These are phyloP conservation scores for Calonectria henricotiae DNA, from an alignment of 2,329 filamentous ascomycete genomes.

Conservation along the genomic window DNA sequence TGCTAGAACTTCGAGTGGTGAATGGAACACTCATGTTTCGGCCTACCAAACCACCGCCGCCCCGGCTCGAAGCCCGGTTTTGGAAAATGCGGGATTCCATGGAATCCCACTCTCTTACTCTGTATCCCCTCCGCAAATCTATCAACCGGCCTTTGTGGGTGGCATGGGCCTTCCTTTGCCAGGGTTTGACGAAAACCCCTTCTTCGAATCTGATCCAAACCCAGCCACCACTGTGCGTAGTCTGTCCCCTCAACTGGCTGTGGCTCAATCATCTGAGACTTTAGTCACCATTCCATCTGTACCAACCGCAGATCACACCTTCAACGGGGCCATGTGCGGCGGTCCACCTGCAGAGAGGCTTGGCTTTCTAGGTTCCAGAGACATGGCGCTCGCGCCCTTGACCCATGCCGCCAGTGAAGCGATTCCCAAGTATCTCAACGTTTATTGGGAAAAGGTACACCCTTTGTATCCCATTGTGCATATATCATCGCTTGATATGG, in stretches of 20 bases:
- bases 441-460: constrained; percentile 71
- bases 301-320: constrained; percentile 56
- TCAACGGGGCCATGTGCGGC: constrained; percentile 58
- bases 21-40: constrained; percentile 56
- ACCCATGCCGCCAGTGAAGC: constrained; percentile 61
- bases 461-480: constrained; percentile 69
- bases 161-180: constrained; percentile 54
- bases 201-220: constrained; percentile 59
- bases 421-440: constrained; percentile 67
- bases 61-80: constrained; percentile 43
- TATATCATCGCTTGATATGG: constrained; percentile 62
- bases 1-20: constrained; percentile 52
- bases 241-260: constrained; percentile 65
- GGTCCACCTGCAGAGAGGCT: constrained; percentile 63
- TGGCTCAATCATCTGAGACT: constrained; percentile 66
- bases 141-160: constrained; percentile 56
- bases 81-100: constrained; percentile 48
- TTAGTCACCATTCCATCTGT: constrained; percentile 65
- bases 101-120: constrained; percentile 52
- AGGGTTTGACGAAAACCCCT: constrained; percentile 58
- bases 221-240: constrained; percentile 66
- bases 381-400: constrained; percentile 56
- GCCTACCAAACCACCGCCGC: constrained; percentile 48
- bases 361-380: constrained; percentile 54
- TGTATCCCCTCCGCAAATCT: constrained; percentile 54